Evolutionary conservation across 2,329 filamentous ascomycete genomes (phyloP).

Genomic region (Endothia cerciana): DNA sequence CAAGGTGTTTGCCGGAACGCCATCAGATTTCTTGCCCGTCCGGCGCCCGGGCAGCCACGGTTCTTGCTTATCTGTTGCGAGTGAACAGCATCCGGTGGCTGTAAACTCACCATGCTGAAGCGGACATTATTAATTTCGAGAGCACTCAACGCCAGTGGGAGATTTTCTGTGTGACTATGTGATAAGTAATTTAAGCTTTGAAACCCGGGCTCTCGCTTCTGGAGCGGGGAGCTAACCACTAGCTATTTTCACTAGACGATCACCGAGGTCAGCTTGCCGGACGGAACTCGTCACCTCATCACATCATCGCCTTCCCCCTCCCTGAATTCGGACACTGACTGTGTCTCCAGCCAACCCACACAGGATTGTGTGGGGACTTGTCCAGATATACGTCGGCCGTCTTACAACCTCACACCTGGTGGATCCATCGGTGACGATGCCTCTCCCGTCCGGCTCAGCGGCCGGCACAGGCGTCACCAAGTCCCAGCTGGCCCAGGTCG

Average conservation of each 20-base stretch:
- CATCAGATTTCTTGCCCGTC: background rate
- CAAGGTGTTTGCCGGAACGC: background rate
- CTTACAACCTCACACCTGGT: background rate
- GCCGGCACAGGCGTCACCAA: slow-evolving; percentile 25
- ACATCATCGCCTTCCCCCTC: background rate
- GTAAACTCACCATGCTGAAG: background rate
- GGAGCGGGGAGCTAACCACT: background rate
- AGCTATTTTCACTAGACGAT: background rate
- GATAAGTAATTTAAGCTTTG: background rate
- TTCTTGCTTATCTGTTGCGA: background rate
- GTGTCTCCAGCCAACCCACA: background rate
- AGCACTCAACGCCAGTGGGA: background rate
- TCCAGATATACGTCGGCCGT: background rate
- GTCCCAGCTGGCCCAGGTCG: slow-evolving; percentile 38
- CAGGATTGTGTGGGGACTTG: background rate
- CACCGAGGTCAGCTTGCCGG: no score
- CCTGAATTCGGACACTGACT: background rate
- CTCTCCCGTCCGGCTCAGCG: slow-evolving; percentile 10
- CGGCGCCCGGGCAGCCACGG: background rate
- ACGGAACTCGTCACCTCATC: background rate
- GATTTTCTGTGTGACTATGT: no score
- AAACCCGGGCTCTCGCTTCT: background rate
- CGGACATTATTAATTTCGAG: background rate
- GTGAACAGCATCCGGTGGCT: background rate
- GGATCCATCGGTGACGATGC: background rate